Percentiles rank a stretch among this genome's conserved stretches.
Conservation (phyloP, 768 basidiomycete species). For the Coprinellus micaceus region DNA sequence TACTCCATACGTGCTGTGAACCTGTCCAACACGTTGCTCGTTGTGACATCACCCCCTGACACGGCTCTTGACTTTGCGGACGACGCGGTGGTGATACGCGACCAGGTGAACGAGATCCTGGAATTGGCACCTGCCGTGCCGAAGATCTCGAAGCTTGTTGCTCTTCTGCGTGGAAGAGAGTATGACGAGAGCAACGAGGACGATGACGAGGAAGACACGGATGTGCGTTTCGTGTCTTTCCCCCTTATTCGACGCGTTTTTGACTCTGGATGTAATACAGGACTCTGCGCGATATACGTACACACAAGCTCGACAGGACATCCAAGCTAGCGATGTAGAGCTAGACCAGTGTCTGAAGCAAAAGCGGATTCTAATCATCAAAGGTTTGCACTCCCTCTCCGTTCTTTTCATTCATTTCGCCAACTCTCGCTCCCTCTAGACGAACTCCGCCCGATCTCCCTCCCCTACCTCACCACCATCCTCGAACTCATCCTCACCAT, state of each 20-base stretch:
- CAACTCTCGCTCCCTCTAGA: conserved; percentile 35
- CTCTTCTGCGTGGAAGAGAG: conserved; percentile 57
- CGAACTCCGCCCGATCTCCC: conserved; percentile 69
- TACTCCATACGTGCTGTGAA: conserved; percentile 82
- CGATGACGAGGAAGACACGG: conserved; percentile 36
- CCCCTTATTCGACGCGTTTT: neutral
- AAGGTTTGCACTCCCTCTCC: too few species aligned
- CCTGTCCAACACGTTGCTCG: conserved; percentile 82
- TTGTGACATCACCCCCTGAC: conserved; percentile 54
- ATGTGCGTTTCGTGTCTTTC: conserved; percentile 12
- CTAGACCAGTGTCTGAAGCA: conserved; percentile 59
- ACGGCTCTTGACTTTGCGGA: conserved; percentile 25
- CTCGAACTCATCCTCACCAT: conserved; percentile 74
- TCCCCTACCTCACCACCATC: conserved; percentile 60
- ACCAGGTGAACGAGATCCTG: conserved; percentile 78
- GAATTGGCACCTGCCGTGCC: conserved; percentile 81
- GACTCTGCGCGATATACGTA: too few species aligned
- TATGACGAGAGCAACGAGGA: conserved; percentile 80
- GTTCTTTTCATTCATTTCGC: neutral
- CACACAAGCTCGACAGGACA: conserved; percentile 53
- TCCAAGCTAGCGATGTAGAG: conserved; percentile 84
- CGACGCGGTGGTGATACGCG: conserved; percentile 63
- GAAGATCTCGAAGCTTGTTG: conserved; percentile 61
- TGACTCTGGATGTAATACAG: too few species aligned
- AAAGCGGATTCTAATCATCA: conserved; percentile 68